Conservation (phyloP, 2,329 filamentous ascomycete genomes). For the Amauroascus verrucosus region DNA sequence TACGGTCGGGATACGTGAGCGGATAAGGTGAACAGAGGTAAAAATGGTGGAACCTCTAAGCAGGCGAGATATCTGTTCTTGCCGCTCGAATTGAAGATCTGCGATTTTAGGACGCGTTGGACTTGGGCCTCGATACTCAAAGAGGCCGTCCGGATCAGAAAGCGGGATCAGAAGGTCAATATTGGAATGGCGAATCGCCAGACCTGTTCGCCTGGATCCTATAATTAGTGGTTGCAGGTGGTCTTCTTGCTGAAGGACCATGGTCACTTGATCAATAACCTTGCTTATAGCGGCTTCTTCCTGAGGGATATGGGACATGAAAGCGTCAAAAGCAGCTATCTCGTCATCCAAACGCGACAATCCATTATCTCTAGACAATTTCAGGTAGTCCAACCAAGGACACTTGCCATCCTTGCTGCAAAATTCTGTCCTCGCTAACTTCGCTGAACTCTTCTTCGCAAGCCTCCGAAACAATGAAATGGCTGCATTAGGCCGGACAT, state of each 20-base stretch:
- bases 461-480: constrained; percentile 4
- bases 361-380: constrained; percentile 16
- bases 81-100: constrained; percentile 19
- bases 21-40: constrained; percentile 16
- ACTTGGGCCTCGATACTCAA: constrained; percentile 23
- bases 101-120: constrained; percentile 26
- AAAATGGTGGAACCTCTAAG: constrained; percentile 21
- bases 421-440: neutral
- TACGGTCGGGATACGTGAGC: constrained; percentile 27
- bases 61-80: constrained; percentile 19
- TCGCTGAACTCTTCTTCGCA: constrained; percentile 5
- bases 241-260: constrained; percentile 21
- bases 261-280: constrained; percentile 23
- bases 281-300: constrained; percentile 31
- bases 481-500: neutral
- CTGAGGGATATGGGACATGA: constrained; percentile 33
- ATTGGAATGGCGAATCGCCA: constrained; percentile 45
- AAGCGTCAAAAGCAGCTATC: constrained; percentile 38
- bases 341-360: constrained; percentile 34
- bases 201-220: constrained; percentile 45
- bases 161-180: constrained; percentile 42
- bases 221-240: constrained; percentile 34
- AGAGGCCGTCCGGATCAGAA: constrained; percentile 20
- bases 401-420: constrained; percentile 14
- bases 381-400: constrained; percentile 29